These are phyloP conservation scores for Rhododendron simsii DNA, from an alignment of 148 eudicot species.

Conservation along the genomic window DNA sequence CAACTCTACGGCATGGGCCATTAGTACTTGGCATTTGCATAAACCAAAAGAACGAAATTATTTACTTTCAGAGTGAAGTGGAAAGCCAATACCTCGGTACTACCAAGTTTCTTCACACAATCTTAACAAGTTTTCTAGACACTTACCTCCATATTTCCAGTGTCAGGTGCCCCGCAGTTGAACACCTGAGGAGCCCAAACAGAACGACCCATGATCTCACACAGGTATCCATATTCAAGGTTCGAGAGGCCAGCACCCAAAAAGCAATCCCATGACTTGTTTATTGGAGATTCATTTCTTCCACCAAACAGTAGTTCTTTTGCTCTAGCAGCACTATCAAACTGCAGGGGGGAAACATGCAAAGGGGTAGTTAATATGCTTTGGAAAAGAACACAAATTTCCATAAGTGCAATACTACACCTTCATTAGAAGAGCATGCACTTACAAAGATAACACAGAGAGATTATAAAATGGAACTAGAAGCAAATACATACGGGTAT, in stretches of 20 bases:
- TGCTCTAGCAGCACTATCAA: conserved; percentile 87
- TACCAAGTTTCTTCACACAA: background rate
- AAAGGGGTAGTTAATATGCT: background rate
- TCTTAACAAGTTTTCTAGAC: background rate
- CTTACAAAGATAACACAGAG: background rate
- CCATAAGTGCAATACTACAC: conserved; percentile 1
- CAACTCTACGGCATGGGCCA: background rate
- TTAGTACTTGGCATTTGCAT: background rate
- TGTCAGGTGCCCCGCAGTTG: conserved; percentile 98
- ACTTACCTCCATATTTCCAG: conserved; percentile 98
- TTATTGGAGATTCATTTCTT: conserved; percentile 24
- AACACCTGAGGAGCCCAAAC: conserved; percentile 97
- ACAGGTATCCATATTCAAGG: conserved; percentile 93
- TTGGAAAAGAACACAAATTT: background rate
- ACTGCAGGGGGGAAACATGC: conserved; percentile 36
- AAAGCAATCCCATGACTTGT: conserved; percentile 22
- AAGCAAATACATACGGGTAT: conserved; percentile 67
- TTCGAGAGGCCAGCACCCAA: conserved; percentile 91
- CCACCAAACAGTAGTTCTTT: conserved; percentile 55
- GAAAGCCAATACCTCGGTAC: background rate
- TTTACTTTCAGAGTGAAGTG: background rate
- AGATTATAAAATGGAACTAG: background rate
- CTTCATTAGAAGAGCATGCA: background rate
- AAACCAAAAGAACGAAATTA: background rate
- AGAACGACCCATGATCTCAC: conserved; percentile 97